These are phyloP conservation scores for Celoporthe dispersa DNA, from an alignment of 2,329 filamentous ascomycete species.

Conservation along the genomic window DNA sequence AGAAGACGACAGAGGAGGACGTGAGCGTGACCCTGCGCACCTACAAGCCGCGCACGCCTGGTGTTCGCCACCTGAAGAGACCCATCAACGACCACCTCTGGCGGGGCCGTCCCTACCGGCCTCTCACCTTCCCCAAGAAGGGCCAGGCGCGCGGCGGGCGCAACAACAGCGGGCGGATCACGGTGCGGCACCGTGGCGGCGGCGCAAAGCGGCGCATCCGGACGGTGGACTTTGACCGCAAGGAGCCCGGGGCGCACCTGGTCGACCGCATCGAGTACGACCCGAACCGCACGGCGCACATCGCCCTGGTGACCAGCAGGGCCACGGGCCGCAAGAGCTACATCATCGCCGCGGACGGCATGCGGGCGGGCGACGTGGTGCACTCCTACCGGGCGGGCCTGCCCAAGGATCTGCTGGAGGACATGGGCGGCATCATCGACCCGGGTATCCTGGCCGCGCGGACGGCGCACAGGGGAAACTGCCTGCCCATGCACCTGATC, in stretches of 20 bases:
- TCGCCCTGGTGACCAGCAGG: constrained; percentile 81
- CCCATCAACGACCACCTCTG: constrained; percentile 96
- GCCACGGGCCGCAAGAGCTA: constrained; percentile 80
- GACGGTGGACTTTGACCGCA: constrained; percentile 85
- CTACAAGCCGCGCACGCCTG: constrained; percentile 92
- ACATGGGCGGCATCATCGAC: constrained; percentile 92
- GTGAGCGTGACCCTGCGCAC: constrained; percentile 67
- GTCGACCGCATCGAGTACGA: constrained; percentile 98
- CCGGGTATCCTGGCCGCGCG: constrained; percentile 94
- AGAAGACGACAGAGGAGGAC: constrained; percentile 36
- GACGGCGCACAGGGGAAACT: constrained; percentile 94
- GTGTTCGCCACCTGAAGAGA: constrained; percentile 86
- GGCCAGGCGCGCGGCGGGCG: constrained; percentile 91
- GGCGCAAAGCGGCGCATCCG: constrained; percentile 91
- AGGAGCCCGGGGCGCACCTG: constrained; percentile 76
- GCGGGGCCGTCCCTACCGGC: constrained; percentile 84
- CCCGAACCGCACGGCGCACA: constrained; percentile 88
- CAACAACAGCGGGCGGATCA: constrained; percentile 84
- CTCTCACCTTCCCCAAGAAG: constrained; percentile 88
- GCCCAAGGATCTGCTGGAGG: constrained; percentile 80
- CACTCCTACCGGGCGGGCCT: constrained; percentile 93
- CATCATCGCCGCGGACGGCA: constrained; percentile 92
- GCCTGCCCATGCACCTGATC: constrained; percentile 92
- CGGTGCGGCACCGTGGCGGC: constrained; percentile 89
- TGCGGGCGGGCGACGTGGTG: constrained; percentile 87